phyloP scores from a whole-genome alignment of 2,329 filamentous ascomycete species.

The Paramyrothecium roridum region DNA sequence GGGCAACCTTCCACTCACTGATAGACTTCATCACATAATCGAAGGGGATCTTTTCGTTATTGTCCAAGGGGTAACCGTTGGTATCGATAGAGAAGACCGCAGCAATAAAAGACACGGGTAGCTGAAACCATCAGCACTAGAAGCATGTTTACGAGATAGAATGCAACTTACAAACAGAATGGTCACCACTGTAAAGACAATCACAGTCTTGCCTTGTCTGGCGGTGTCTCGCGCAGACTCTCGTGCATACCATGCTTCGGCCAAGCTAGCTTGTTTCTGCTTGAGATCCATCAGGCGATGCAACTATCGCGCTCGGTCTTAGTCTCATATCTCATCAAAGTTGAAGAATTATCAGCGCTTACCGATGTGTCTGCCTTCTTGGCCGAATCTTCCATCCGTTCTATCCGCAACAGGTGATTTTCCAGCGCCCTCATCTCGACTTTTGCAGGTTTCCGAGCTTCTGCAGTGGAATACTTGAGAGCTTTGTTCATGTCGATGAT shows the following conservation, averaged over 20 bases:
- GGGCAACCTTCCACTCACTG: neutral
- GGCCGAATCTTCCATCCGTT: neutral
- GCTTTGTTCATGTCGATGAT: neutral
- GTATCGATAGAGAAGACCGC: slow-evolving; percentile 7
- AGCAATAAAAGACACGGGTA: slow-evolving; percentile 2
- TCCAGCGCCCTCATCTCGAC: neutral
- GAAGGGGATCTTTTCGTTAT: slow-evolving; percentile 5
- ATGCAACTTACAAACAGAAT: slow-evolving; percentile 8
- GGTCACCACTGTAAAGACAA: slow-evolving; percentile 9
- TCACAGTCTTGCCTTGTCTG: slow-evolving; percentile 7
- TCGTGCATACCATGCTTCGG: slow-evolving; percentile 4
- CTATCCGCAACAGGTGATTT: neutral
- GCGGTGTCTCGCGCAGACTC: slow-evolving; percentile 5
- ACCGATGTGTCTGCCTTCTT: neutral
- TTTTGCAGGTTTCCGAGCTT: neutral
- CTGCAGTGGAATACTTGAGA: neutral
- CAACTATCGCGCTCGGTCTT: neutral
- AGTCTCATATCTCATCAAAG: neutral
- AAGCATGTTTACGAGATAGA: neutral
- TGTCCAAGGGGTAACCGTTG: slow-evolving; percentile 1
- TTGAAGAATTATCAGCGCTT: neutral
- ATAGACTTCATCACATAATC: slow-evolving; percentile 8
- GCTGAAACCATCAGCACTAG: neutral
- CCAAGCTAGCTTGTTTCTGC: slow-evolving; percentile 7
- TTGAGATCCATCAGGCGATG: slow-evolving; percentile 6